Evolutionary conservation across 441 rosid genomes (phyloP).

Genomic region (Cnidoscolus chayamansa): DNA sequence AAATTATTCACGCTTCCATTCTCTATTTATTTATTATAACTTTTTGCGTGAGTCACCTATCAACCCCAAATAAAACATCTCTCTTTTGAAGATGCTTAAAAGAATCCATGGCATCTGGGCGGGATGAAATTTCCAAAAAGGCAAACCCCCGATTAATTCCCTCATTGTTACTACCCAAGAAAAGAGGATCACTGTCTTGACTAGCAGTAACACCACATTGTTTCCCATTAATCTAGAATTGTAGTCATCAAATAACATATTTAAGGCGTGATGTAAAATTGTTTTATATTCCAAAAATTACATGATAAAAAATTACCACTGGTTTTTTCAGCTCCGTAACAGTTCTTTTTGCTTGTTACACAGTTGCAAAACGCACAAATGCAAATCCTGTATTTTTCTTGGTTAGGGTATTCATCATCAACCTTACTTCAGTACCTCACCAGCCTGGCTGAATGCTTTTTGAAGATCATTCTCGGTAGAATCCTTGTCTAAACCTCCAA

Average conservation of each 20-base stretch:
- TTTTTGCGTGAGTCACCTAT: slow-evolving; percentile 17
- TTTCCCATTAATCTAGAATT: slow-evolving; percentile 91
- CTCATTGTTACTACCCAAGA: slow-evolving; percentile 72
- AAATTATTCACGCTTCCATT: too few relatives aligned
- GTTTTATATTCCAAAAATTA: slow-evolving; percentile 33
- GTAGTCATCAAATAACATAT: slow-evolving; percentile 38
- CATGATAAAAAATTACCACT: slow-evolving; percentile 58
- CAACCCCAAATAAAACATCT: slow-evolving; percentile 89
- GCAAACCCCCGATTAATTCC: slow-evolving; percentile 99
- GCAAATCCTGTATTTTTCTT: slow-evolving; percentile 97
- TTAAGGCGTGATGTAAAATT: slow-evolving; percentile 30
- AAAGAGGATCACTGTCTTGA: slow-evolving; percentile 93
- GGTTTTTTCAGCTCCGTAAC: slow-evolving; percentile 77
- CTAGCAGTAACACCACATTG: slow-evolving; percentile 93
- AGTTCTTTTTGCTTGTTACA: slow-evolving; percentile 90
- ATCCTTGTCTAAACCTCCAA: slow-evolving; percentile 89
- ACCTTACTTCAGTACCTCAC: slow-evolving; percentile 77
- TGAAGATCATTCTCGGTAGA: slow-evolving; percentile 74
- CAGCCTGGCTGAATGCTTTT: slow-evolving; percentile 74
- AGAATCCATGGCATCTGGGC: slow-evolving; percentile 88
- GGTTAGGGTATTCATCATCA: slow-evolving; percentile 86
- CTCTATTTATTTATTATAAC: too few relatives aligned
- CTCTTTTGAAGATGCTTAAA: slow-evolving; percentile 87
- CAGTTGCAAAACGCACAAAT: slow-evolving; percentile 84
- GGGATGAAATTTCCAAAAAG: slow-evolving; percentile 87